Percentiles rank a stretch among this genome's conserved stretches.
phyloP scores from a whole-genome alignment of 2,329 filamentous ascomycete genomes.

The Helotiales sp. region DNA sequence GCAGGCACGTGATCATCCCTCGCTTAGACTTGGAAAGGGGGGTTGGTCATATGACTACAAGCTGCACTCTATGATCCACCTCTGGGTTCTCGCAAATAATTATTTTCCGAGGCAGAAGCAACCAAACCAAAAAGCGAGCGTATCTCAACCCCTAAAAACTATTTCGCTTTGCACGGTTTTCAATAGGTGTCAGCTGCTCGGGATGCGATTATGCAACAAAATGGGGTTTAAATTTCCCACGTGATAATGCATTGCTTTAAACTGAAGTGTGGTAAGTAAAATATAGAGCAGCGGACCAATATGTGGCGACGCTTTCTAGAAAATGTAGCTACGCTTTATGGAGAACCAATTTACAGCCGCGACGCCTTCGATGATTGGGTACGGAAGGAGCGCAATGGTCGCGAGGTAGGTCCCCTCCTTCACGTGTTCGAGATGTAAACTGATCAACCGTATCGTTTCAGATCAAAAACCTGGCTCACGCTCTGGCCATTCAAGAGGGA shows the following conservation, averaged over 20 bases:
- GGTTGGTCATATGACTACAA: not conserved
- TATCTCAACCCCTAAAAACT: not conserved
- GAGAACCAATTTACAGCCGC: too few relatives aligned
- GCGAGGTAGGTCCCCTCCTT: constrained; percentile 7
- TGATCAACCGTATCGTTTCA: constrained; percentile 8
- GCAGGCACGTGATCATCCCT: not conserved
- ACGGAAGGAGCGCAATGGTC: constrained; percentile 4
- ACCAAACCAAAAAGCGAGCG: not conserved
- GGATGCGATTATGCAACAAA: not conserved
- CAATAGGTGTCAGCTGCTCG: not conserved
- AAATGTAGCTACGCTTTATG: too few relatives aligned
- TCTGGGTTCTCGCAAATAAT: not conserved
- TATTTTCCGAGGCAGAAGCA: not conserved
- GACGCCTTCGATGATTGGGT: not conserved
- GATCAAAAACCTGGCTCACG: constrained; percentile 14
- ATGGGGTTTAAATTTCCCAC: not conserved
- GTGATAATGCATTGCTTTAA: not conserved
- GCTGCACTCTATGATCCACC: not conserved
- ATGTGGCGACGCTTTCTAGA: too few relatives aligned
- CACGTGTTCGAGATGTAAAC: constrained; percentile 1
- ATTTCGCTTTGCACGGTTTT: not conserved
- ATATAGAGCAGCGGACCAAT: not conserved
- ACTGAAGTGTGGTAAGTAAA: not conserved
- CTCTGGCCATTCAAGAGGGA: constrained; percentile 9
- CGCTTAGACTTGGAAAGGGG: not conserved